Evolutionary conservation across 2,329 filamentous ascomycete species (phyloP), one percentile per base, ranked within the genome.

Genomic region (Aspergillus pseudoterreus): DNA sequence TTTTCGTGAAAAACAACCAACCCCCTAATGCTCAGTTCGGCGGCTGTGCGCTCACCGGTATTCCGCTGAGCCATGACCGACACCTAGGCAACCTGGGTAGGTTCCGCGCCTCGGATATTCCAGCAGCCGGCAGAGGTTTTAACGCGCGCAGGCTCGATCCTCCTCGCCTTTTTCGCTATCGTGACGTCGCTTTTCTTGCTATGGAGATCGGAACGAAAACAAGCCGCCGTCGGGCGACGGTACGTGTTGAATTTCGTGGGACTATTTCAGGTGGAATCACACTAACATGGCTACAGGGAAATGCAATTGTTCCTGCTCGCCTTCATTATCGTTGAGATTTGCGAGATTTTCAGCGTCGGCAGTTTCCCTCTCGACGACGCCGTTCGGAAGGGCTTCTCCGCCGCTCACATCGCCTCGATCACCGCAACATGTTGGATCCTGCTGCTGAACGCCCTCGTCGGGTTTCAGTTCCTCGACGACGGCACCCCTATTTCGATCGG

Each of bases 301-400:
- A 97, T 99, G 83, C 94, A 99, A 79, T 65, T 96, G 32, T 97
- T 99, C 75, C 82, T 99, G 46, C 56, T 89, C 39, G 86, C 88
- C 46, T 99, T 90, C 70, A 87, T 95, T 51, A 73, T 97, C 52
- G 85, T 97, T 55, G 85, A 88, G 63, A 88, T 99, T 64, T 96
- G 92, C 74, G 94, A 97, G 71, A 96, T 99, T 65, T 96, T 99
- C 75, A 92, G 91, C 0, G 85, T 97, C 33, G 94, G 94, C 60
- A 88, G 86, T 27, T 92, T 99, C 63, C 91, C 92, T 2, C 75
- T 96, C 17, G 76, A 82, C 59, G 75, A 79, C 47, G 82, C 75
- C 45, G 87, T 89, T 52, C 84, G 91, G 56, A 75, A 75, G 67
- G 90, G 82, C 8, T 99, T 99, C 68, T 89, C 88, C 12, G 92